Evolutionary conservation across 2,329 filamentous ascomycete species (phyloP).

Genomic region (Nemania serpens): DNA sequence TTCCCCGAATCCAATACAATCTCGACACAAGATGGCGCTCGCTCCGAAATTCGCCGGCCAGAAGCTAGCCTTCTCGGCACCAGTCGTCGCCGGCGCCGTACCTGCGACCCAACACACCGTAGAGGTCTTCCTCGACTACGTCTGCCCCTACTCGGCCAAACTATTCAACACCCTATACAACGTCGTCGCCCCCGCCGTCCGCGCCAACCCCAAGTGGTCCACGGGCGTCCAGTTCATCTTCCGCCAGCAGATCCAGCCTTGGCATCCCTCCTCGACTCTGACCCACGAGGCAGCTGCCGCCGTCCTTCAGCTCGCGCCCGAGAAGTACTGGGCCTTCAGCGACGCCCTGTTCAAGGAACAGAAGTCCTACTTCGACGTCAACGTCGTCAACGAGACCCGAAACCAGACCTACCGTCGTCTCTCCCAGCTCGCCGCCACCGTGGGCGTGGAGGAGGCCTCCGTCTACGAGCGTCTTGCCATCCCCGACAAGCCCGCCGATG

Average conservation of each 20-base stretch:
- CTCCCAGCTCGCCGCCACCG: conserved; percentile 71
- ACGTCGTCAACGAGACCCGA: conserved; percentile 79
- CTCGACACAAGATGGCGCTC: conserved; percentile 69
- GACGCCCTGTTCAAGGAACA: conserved; percentile 69
- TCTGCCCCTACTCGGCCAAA: conserved; percentile 73
- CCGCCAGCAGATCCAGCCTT: conserved; percentile 90
- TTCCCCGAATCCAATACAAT: not conserved
- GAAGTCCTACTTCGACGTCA: conserved; percentile 81
- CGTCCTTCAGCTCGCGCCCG: conserved; percentile 71
- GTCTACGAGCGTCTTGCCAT: conserved; percentile 73
- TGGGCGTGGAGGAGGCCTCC: conserved; percentile 71
- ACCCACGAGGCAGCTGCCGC: conserved; percentile 84
- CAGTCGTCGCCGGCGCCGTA: conserved; percentile 43
- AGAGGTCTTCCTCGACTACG: conserved; percentile 82
- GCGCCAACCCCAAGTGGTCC: conserved; percentile 60
- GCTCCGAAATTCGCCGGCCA: conserved; percentile 78
- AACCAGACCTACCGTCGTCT: conserved; percentile 84
- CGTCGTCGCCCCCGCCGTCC: conserved; percentile 67
- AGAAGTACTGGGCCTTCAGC: conserved; percentile 81
- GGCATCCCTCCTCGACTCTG: conserved; percentile 86
- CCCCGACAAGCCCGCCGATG: conserved; percentile 65
- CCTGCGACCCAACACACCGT: conserved; percentile 60
- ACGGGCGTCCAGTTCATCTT: conserved; percentile 75
- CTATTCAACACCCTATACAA: conserved; percentile 78
- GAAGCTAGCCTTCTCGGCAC: conserved; percentile 58